Evolutionary conservation across 2,329 filamentous ascomycete species (phyloP).

Genomic region (Penicillium italicum): DNA sequence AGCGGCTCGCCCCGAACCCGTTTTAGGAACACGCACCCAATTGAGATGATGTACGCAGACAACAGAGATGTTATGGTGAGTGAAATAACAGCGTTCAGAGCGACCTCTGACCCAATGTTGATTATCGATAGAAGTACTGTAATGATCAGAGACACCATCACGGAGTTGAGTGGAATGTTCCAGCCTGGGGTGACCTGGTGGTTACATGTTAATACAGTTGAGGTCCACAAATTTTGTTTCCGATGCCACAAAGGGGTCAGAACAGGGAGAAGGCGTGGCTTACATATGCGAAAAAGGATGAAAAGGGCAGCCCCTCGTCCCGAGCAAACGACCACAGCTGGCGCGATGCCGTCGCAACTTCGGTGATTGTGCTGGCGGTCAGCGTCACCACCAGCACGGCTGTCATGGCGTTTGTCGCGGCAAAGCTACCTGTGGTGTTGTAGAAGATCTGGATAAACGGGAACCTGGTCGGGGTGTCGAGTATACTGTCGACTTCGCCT

Average conservation of each 20-base stretch:
- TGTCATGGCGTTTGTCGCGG: constrained; percentile 51
- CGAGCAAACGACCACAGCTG: constrained; percentile 55
- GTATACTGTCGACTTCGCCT: constrained; percentile 45
- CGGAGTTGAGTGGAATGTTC: constrained; percentile 48
- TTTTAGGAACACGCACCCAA: constrained; percentile 47
- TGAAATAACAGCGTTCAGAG: constrained; percentile 45
- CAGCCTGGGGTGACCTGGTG: constrained; percentile 35
- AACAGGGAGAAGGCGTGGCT: constrained; percentile 2
- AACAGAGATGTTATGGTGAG: constrained; percentile 42
- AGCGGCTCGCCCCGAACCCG: constrained; percentile 42
- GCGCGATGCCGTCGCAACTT: constrained; percentile 56
- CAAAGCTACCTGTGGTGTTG: constrained; percentile 48
- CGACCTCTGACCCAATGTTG: constrained; percentile 50
- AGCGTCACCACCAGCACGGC: constrained; percentile 50
- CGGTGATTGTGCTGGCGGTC: constrained; percentile 50
- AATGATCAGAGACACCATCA: constrained; percentile 45
- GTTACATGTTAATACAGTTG: neutral
- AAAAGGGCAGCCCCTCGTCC: constrained; percentile 42
- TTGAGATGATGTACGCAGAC: constrained; percentile 46
- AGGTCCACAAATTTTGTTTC: neutral
- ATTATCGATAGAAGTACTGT: constrained; percentile 49
- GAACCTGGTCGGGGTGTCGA: constrained; percentile 49
- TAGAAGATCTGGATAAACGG: constrained; percentile 60
- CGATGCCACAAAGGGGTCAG: neutral
- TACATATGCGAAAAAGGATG: constrained; percentile 39